These are phyloP conservation scores for Asclepias syriaca DNA, from an alignment of 257 asterid species.

Conservation along the genomic window DNA sequence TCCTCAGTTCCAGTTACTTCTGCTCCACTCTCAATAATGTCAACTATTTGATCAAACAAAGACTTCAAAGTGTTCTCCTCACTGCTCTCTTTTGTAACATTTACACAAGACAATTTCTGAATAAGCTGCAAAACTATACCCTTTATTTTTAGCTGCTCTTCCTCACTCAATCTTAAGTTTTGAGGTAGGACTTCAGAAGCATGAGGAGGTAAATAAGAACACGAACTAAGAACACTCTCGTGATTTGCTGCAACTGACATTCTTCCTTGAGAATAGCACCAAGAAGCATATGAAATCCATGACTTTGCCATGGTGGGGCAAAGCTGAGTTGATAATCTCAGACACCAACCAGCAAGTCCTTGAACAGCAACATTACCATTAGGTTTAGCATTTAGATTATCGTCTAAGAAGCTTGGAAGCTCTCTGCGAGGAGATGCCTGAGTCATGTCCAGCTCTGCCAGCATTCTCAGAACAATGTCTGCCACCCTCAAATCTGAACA, in stretches of 20 bases:
- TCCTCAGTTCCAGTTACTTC: slow-evolving; percentile 75
- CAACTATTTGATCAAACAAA: slow-evolving; percentile 50
- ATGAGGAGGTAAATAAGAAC: slow-evolving; percentile 63
- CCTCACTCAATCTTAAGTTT: slow-evolving; percentile 61
- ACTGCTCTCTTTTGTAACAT: slow-evolving; percentile 38
- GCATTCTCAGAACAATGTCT: slow-evolving; percentile 49
- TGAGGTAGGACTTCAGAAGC: slow-evolving; percentile 57
- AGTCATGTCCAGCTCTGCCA: slow-evolving; percentile 43
- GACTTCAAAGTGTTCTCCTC: slow-evolving; percentile 35
- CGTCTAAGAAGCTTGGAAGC: slow-evolving; percentile 29
- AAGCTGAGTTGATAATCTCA: slow-evolving; percentile 69
- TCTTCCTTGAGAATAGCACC: slow-evolving; percentile 86
- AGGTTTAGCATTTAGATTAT: slow-evolving; percentile 33
- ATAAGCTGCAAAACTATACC: slow-evolving; percentile 43
- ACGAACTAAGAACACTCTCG: slow-evolving; percentile 39
- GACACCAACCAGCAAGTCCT: slow-evolving; percentile 70
- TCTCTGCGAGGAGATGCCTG: slow-evolving; percentile 38
- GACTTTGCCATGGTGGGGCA: slow-evolving; percentile 95
- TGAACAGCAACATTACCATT: slow-evolving; percentile 40
- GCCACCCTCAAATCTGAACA: slow-evolving; percentile 38
- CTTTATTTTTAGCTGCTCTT: slow-evolving; percentile 58
- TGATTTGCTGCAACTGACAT: slow-evolving; percentile 42
- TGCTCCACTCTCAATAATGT: slow-evolving; percentile 66
- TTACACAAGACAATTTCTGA: slow-evolving; percentile 29
- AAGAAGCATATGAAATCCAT: slow-evolving; percentile 89